Evolutionary conservation across 257 asterid species (phyloP).

Genomic region (Petunia secreta): DNA sequence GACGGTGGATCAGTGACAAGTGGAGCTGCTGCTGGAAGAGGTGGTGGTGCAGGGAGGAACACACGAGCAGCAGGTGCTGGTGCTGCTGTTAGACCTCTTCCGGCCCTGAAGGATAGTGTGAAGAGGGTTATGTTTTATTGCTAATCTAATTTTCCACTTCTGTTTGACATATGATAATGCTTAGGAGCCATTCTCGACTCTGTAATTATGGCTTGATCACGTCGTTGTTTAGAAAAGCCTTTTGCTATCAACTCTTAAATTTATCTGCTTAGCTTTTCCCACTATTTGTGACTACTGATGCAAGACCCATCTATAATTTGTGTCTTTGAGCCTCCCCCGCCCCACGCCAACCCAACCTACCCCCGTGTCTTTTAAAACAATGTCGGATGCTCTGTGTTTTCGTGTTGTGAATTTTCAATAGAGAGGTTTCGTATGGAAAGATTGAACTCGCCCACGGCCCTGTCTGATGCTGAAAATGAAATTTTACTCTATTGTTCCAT

Average conservation of each 20-base stretch:
- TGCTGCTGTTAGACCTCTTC: slow-evolving; percentile 85
- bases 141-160: slow-evolving; percentile 29
- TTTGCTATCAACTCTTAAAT: background rate
- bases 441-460: background rate
- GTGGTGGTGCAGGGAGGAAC: slow-evolving; percentile 52
- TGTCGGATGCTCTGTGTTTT: too few relatives aligned
- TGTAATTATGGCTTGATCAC: background rate
- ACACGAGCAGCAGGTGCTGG: slow-evolving; percentile 54
- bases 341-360: too few relatives aligned
- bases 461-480: background rate
- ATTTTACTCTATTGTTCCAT: background rate
- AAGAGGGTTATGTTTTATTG: slow-evolving; percentile 95
- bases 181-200: background rate
- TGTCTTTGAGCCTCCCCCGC: background rate
- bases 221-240: background rate
- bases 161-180: too few relatives aligned
- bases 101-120: slow-evolving; percentile 87
- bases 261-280: background rate
- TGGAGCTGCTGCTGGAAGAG: slow-evolving; percentile 62
- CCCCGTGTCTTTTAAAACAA: too few relatives aligned
- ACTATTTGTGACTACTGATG: background rate
- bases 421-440: too few relatives aligned
- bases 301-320: background rate
- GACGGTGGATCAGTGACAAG: slow-evolving; percentile 81
- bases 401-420: too few relatives aligned